Evolutionary conservation across 495 filamentous ascomycete species (phyloP).

Genomic region (Trichoderma asperelloides): DNA sequence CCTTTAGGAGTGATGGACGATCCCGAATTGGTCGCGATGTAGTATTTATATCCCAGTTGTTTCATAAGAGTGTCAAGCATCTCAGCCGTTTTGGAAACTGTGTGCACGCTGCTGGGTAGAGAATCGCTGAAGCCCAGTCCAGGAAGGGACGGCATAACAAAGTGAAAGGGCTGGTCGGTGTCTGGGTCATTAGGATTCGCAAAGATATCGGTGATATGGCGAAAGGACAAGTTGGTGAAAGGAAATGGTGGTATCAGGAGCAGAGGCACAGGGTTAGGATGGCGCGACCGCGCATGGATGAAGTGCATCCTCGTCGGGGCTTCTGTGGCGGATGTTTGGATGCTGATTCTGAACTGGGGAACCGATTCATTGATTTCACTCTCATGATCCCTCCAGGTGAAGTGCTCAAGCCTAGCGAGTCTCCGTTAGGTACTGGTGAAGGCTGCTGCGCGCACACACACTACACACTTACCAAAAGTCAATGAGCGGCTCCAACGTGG

Average conservation of each 20-base stretch:
- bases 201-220: slow-evolving; percentile 52
- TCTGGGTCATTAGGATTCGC: slow-evolving; percentile 32
- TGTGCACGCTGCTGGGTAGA: slow-evolving; percentile 48
- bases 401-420: slow-evolving; percentile 44
- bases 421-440: slow-evolving; percentile 8
- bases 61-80: slow-evolving; percentile 57
- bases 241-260: slow-evolving; percentile 62
- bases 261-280: slow-evolving; percentile 45
- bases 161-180: slow-evolving; percentile 50
- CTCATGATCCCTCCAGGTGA: slow-evolving; percentile 53
- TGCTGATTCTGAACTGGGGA: slow-evolving; percentile 50
- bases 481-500: slow-evolving; percentile 39
- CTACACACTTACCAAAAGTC: slow-evolving; percentile 40
- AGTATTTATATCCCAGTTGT: slow-evolving; percentile 54
- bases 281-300: slow-evolving; percentile 45
- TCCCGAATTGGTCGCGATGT: slow-evolving; percentile 42
- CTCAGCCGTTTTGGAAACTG: slow-evolving; percentile 47
- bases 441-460: neutral
- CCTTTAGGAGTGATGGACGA: slow-evolving; percentile 27
- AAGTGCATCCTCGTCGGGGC: slow-evolving; percentile 39
- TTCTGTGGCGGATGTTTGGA: slow-evolving; percentile 27
- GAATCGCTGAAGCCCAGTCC: slow-evolving; percentile 63
- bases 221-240: slow-evolving; percentile 59
- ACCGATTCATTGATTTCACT: slow-evolving; percentile 41
- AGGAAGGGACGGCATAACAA: slow-evolving; percentile 62